phyloP scores from a whole-genome alignment of 1,284 basidiomycete species.

The Termitomyces sp. region DNA sequence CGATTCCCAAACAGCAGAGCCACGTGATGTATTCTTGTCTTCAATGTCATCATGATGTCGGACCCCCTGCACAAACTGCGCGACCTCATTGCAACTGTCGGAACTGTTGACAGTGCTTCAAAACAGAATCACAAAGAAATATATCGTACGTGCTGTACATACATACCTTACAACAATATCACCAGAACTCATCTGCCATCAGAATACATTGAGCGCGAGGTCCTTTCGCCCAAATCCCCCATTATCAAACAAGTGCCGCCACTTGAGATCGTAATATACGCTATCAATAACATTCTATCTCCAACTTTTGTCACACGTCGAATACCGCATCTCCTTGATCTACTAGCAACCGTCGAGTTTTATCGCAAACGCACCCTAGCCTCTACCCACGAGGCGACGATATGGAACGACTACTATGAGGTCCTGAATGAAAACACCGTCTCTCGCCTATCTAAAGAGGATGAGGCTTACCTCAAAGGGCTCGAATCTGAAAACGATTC shows the following conservation, averaged over 20 bases:
- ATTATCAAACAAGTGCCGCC: slow-evolving; percentile 25
- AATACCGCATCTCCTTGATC: slow-evolving; percentile 37
- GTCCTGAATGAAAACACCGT: slow-evolving; percentile 14
- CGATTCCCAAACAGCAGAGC: no score
- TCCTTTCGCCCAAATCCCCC: slow-evolving; percentile 20
- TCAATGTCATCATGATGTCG: slow-evolving; percentile 5
- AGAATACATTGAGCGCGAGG: slow-evolving; percentile 20
- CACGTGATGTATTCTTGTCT: background rate
- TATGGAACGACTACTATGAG: slow-evolving; percentile 31
- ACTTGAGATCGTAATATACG: slow-evolving; percentile 32
- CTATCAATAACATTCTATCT: slow-evolving; percentile 33
- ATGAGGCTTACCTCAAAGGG: slow-evolving; percentile 18
- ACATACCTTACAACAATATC: background rate
- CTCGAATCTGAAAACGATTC: slow-evolving; percentile 13
- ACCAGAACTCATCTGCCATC: background rate
- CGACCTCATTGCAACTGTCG: slow-evolving; percentile 15
- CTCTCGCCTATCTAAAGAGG: slow-evolving; percentile 16
- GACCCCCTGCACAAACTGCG: slow-evolving; percentile 16
- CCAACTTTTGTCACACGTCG: slow-evolving; percentile 31
- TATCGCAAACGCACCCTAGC: slow-evolving; percentile 31
- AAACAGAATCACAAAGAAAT: slow-evolving; percentile 16
- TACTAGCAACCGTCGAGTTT: slow-evolving; percentile 37
- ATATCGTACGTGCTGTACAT: slow-evolving; percentile 15
- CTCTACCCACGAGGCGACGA: slow-evolving; percentile 28
- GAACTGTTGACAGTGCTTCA: slow-evolving; percentile 1